These are phyloP conservation scores for Salix dunnii DNA, from an alignment of 345 rosid species.

Conservation along the genomic window DNA sequence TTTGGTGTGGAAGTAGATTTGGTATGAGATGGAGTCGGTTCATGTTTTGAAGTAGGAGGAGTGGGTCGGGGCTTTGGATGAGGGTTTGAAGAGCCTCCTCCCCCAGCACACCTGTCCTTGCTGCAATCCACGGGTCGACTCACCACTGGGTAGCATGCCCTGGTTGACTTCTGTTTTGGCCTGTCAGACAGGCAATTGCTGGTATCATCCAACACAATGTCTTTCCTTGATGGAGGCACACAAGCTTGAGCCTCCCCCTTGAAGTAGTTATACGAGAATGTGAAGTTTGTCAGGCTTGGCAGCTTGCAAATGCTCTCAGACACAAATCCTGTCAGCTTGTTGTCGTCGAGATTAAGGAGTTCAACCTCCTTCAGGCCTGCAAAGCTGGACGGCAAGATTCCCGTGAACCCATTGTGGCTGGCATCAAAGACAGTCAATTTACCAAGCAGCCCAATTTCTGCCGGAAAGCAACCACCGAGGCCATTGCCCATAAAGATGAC, in stretches of 20 bases:
- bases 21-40: conserved; percentile 15
- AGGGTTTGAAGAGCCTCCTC: background rate
- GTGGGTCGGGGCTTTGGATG: conserved; percentile 11
- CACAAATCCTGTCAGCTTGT: conserved; percentile 58
- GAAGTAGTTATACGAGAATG: conserved; percentile 58
- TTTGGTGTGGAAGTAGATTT: conserved; percentile 13
- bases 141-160: conserved; percentile 43
- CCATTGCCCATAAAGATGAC: conserved; percentile 47
- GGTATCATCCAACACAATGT: conserved; percentile 39
- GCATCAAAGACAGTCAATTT: conserved; percentile 57
- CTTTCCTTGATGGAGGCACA: conserved; percentile 21
- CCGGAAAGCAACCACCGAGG: conserved; percentile 70
- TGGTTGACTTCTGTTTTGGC: conserved; percentile 40
- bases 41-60: conserved; percentile 6
- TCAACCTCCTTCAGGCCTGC: conserved; percentile 32
- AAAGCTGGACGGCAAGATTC: conserved; percentile 43
- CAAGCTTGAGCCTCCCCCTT: conserved; percentile 46
- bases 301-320: conserved; percentile 51
- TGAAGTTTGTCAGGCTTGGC: conserved; percentile 50
- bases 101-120: conserved; percentile 43
- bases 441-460: conserved; percentile 51
- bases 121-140: conserved; percentile 66
- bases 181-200: conserved; percentile 52
- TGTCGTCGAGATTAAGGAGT: conserved; percentile 41
- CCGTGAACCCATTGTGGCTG: conserved; percentile 47